Evolutionary conservation across 2,329 filamentous ascomycete genomes (phyloP), one percentile per base, ranked within the genome.

Genomic region (Colletotrichum musicola): DNA sequence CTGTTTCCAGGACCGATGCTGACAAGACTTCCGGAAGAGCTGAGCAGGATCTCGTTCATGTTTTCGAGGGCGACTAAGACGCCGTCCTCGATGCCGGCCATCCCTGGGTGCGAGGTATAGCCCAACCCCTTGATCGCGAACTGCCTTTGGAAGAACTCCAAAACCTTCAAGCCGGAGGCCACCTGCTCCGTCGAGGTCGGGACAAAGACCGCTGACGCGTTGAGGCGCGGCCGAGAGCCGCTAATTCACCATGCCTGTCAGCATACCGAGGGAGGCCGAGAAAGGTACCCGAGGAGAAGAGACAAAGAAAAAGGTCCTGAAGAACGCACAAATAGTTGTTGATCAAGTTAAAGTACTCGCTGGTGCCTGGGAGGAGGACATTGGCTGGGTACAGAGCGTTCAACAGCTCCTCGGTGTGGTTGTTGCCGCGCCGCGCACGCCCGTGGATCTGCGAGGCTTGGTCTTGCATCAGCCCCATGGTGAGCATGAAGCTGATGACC

Each of bases 61-160:
- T 22, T 56, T 35, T 56, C 54, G 30, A 18, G 18, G 35, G 54
- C 18, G 42, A 56, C 20, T 12, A 56, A 38, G 3, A 56, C n/a
- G 14, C 54, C 54, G 25, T 56, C 22, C 35, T 42, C 54, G 18
- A 56, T 44, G 13, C 54, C 38, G 30, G 54, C n/a, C 54, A 42
- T 42, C 7, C 18, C 30, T 4, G 54, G 54, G 38, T 56, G 35
- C 12, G 54, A 44, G 10, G 54, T 56, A 6, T 42, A 20, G 4
- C 54, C 38, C 16, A 18, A 10, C 4, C 54, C 38, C 7, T 35
- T 35, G 13, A 56, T 16, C 12, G 54, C 38, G n/a, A 56, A 56
- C 10, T 13, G 38, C 18, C 35, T 18, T 1, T 44, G 4, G 54
- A 56, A 56, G 14, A 56, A 56, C 38, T 56, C 38, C 18, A 56